Base-by-base conservation (phyloP, 225 moss, liverwort and hornwort genomes). In the Physcomitrellopsis africana region DNA sequence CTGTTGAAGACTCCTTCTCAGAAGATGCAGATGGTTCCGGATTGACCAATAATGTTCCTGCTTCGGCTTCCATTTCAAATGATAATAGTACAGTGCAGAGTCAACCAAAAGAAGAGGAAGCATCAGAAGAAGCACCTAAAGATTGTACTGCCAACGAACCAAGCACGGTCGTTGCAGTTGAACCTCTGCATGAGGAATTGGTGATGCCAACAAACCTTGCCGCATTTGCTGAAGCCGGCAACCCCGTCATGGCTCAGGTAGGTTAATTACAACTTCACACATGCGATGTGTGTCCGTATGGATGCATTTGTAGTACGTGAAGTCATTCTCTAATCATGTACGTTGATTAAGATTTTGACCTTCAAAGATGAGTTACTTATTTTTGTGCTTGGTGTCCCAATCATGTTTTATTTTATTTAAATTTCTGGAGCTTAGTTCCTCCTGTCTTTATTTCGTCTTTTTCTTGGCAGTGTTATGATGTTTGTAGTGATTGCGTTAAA, bases 221-320 rank as follows among this genome's bases (percentile, higher is more conserved):
- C 46, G 86, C 99, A 58, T 93, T 99, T 85, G 86, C 93, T 58
- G 99, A 95, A 81, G 99, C 99, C 59, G 93, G 99, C 68, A 99
- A 99, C 79, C 99, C 99, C 69, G 95, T 99, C 67, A 99, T 99
- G 95, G 89, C 95, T 19, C 95, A 99, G 95, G 99, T 95, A 84
- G 72, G 76, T 69, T 76, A 14, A 64, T 60, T 2, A 64, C 20
- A 46, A 52, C 45, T 52, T 46, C 72, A 23, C 27, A 29, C 49
- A 51, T 76, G 56, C 56, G 49, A n/a, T 41, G 68, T 67, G 37
- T 55, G n/a, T 13, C 16, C 55, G 19, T 3, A 3, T 59, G 26
- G 57, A 52, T 51, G 67, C 76, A 20, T 59, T 26, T 49, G 7
- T 56, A 17, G 46, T 59, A 32, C 44, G 48, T 20, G 23, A 47